Conservation (phyloP, 805 yeast genomes). For the Candida ponderosae region DNA sequence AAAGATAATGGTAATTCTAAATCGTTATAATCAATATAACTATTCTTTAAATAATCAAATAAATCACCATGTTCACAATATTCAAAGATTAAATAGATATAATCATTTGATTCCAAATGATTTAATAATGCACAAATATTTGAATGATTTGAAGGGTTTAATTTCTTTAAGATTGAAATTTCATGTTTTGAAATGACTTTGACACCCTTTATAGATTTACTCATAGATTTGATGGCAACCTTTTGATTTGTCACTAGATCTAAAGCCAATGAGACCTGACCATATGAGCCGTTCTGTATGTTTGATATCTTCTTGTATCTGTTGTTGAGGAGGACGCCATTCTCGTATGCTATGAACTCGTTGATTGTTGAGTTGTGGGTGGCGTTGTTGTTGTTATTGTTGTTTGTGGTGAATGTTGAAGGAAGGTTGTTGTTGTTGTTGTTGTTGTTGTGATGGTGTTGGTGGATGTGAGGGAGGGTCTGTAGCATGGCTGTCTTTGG, state of each 20-base stretch:
- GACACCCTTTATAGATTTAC: slow-evolving; percentile 32
- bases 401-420: background rate
- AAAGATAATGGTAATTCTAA: no score
- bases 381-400: no score
- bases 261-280: slow-evolving; percentile 47
- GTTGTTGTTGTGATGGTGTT: background rate
- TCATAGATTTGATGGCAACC: slow-evolving; percentile 52
- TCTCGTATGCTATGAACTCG: slow-evolving; percentile 33
- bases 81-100: slow-evolving; percentile 54
- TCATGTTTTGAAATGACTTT: slow-evolving; percentile 47
- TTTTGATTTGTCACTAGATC: slow-evolving; percentile 24
- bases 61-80: slow-evolving; percentile 62
- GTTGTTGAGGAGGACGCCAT: slow-evolving; percentile 26
- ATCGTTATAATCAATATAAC: slow-evolving; percentile 3
- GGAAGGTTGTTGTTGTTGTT: no score
- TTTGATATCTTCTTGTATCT: slow-evolving; percentile 35
- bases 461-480: no score
- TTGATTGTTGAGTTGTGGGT: slow-evolving; percentile 18
- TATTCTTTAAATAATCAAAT: slow-evolving; percentile 39
- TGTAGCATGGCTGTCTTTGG: no score
- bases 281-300: slow-evolving; percentile 55
- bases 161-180: slow-evolving; percentile 28
- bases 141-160: slow-evolving; percentile 24
- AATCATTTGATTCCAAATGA: slow-evolving; percentile 44
- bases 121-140: slow-evolving; percentile 54